phyloP scores from a whole-genome alignment of 1,284 basidiomycete species.

The Irpex sp. region DNA sequence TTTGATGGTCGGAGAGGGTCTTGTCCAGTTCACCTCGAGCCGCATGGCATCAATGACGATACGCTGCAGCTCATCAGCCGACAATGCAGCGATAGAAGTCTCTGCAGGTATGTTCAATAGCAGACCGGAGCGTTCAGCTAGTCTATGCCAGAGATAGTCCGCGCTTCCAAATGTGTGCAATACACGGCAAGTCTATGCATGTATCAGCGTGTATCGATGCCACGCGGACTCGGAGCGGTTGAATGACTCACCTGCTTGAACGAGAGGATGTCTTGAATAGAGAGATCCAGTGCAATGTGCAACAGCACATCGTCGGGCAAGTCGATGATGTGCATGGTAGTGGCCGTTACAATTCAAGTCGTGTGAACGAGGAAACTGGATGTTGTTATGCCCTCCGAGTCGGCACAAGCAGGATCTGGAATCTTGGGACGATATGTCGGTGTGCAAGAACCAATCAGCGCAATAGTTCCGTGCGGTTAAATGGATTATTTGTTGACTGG shows the following conservation, averaged over 20 bases:
- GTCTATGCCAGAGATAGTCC: conserved; percentile 50
- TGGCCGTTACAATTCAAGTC: conserved; percentile 2
- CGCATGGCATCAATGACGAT: conserved; percentile 40
- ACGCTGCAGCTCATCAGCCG: conserved; percentile 31
- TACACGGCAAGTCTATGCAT: conserved; percentile 8
- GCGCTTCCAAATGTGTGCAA: conserved; percentile 42
- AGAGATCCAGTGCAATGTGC: conserved; percentile 28
- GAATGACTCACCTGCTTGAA: conserved; percentile 42
- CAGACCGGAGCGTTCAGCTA: conserved; percentile 28
- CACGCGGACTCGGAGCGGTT: not conserved
- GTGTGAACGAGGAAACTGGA: not conserved
- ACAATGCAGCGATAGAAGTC: conserved; percentile 22
- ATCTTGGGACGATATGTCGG: not conserved
- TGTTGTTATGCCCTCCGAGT: not conserved
- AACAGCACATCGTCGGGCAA: conserved; percentile 40
- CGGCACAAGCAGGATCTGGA: not conserved
- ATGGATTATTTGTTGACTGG: not conserved
- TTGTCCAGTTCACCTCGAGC: conserved; percentile 50
- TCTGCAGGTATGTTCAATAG: conserved; percentile 34
- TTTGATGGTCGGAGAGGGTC: conserved; percentile 31
- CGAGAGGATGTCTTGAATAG: conserved; percentile 39
- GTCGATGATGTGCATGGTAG: conserved; percentile 13
- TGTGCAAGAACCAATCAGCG: not conserved
- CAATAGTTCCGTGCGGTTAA: not conserved
- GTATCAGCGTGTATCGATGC: conserved; percentile 40